A percentile compares a stretch with the other conserved stretches of the same genome.
phyloP scores from a whole-genome alignment of 768 basidiomycete genomes.

The Tylopilus sp. region DNA sequence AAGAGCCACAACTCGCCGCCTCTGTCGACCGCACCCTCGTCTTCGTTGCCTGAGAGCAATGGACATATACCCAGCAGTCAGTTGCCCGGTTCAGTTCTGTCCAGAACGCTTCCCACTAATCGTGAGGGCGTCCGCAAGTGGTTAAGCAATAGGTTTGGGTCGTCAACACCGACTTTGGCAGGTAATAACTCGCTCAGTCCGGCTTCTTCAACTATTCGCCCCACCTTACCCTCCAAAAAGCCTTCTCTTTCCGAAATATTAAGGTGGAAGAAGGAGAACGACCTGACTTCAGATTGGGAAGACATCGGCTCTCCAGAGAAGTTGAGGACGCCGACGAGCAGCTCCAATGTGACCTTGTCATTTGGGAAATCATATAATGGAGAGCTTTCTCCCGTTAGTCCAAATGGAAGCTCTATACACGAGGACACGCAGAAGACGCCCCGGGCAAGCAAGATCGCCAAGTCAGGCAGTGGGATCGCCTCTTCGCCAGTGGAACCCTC shows the following conservation, averaged over 20 bases:
- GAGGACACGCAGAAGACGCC: slow-evolving; percentile 34
- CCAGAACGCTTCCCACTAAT: slow-evolving; percentile 60
- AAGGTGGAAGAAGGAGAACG: slow-evolving; percentile 51
- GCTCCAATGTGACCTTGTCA: slow-evolving; percentile 35
- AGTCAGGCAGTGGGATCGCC: slow-evolving; percentile 20
- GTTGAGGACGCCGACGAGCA: slow-evolving; percentile 47
- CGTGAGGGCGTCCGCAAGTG: slow-evolving; percentile 79
- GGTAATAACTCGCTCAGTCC: slow-evolving; percentile 36
- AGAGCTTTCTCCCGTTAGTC: slow-evolving; percentile 28
- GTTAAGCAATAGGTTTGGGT: slow-evolving; percentile 59
- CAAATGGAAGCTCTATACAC: slow-evolving; percentile 25
- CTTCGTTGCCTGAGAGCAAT: slow-evolving; percentile 47
- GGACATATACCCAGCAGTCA: slow-evolving; percentile 27
- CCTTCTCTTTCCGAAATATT: slow-evolving; percentile 67
- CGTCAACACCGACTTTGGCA: slow-evolving; percentile 38
- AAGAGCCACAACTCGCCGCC: slow-evolving; percentile 38
- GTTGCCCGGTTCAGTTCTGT: slow-evolving; percentile 35
- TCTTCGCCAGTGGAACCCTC: slow-evolving; percentile 20
- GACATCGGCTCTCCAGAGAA: slow-evolving; percentile 47
- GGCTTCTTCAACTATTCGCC: slow-evolving; percentile 33
- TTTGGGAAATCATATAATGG: slow-evolving; percentile 25
- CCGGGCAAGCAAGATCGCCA: slow-evolving; percentile 34
- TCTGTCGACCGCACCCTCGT: slow-evolving; percentile 41
- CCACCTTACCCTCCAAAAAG: slow-evolving; percentile 49
- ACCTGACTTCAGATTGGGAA: slow-evolving; percentile 62